Evolutionary conservation across 2,329 filamentous ascomycete genomes (phyloP).

Genomic region (Alternaria burnsii): DNA sequence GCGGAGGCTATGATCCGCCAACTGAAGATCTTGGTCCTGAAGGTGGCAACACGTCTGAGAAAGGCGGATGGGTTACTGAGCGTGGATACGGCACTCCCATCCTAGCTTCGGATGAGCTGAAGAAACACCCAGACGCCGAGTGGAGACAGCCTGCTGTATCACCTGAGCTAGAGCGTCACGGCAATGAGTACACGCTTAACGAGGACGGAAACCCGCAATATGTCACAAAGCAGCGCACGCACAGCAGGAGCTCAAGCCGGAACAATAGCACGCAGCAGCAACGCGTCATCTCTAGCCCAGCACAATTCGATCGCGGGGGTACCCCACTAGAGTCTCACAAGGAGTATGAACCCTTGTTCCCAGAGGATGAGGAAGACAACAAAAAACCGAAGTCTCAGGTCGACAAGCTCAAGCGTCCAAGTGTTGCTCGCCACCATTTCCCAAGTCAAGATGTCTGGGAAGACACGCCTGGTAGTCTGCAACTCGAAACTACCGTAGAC

Average conservation of each 20-base stretch:
- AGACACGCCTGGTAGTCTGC: slow-evolving; percentile 86
- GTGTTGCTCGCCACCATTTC: slow-evolving; percentile 69
- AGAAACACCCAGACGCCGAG: slow-evolving; percentile 73
- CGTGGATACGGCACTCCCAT: slow-evolving; percentile 78
- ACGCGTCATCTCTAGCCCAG: slow-evolving; percentile 38
- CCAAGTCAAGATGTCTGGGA: slow-evolving; percentile 98
- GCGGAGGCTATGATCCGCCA: slow-evolving; percentile 61
- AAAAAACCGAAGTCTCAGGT: slow-evolving; percentile 61
- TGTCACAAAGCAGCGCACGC: slow-evolving; percentile 62
- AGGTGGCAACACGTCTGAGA: slow-evolving; percentile 55
- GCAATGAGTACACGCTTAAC: slow-evolving; percentile 61
- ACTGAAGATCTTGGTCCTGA: slow-evolving; percentile 61
- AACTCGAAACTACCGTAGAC: slow-evolving; percentile 80
- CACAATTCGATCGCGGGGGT: slow-evolving; percentile 61
- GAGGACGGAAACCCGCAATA: slow-evolving; percentile 51
- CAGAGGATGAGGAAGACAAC: slow-evolving; percentile 72
- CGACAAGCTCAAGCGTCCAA: slow-evolving; percentile 65
- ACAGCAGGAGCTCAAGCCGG: slow-evolving; percentile 56
- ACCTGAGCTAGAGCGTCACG: slow-evolving; percentile 69
- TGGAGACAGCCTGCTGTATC: slow-evolving; percentile 82
- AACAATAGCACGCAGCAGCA: slow-evolving; percentile 68
- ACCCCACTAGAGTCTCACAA: slow-evolving; percentile 86
- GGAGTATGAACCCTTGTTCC: slow-evolving; percentile 95
- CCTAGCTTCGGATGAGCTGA: slow-evolving; percentile 85
- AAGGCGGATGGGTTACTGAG: slow-evolving; percentile 64